Evolutionary conservation across 768 basidiomycete genomes (phyloP), one percentile per base, ranked within the genome.

Genomic region (Inosperma sp.): DNA sequence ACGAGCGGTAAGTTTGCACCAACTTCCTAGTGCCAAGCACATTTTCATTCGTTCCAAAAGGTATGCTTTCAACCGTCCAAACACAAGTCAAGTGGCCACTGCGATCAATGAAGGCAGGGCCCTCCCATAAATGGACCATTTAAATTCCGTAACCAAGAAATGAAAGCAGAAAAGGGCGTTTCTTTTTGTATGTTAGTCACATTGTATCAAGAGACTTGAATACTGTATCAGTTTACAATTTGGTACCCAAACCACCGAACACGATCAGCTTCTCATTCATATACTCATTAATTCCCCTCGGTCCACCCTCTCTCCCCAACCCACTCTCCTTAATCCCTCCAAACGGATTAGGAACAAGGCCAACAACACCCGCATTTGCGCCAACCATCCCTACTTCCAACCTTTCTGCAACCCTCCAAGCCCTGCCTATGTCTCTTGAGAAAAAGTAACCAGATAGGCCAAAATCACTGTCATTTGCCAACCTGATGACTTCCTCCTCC

Each of bases 391-490:
- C 95, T 5, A 94, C 92, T 68, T 99, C 92, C 23, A 98, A 73
- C 57, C 78, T 86, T 72, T 96, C 96, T 13, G 94, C 92, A 14
- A 99, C 93, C 34, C 95, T 80, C 89, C 91, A 97, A 35, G 90
- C 85, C 31, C 94, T 72, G 3, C 91, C 88, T 5, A 96, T 75
- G 63, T 98, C 95, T 57, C 78, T 63, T 31, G 78, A 78, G 75
- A 83, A 99, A 75, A 98, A 94, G 70, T 97, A 96, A 4, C 93
- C 94, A 16, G 95, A 93, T 19, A 99, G 75, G 0, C 96, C 96
- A 22, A 88, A 81, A 16, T 88, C 81, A 1, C 84, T 77, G 58
- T 80, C 72, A 67, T 99, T 98, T 26, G 95, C 95, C 45, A 92
- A 68, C 57, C 76, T 74, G 49, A 98, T 75, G 1, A 93, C 93